Base-by-base conservation (phyloP, 306 rosid species). In the Trifolium repens region DNA sequence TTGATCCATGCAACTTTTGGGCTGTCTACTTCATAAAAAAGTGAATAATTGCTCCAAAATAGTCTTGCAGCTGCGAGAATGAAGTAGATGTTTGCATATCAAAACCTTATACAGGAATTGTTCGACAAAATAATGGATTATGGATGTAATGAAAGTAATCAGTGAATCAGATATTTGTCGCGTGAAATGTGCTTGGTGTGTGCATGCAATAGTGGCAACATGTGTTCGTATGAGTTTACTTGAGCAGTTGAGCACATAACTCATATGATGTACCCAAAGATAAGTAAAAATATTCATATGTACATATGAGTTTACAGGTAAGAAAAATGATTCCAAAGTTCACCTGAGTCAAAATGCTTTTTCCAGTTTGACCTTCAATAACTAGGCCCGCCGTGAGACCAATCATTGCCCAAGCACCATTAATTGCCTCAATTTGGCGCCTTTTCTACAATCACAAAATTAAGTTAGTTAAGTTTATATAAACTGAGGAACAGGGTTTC, bases 341-440 rank as follows among this genome's bases (percentile, higher is more conserved):
- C 71, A 94, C 98, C 98, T 94, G 97, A 57, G 84, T 69, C 15
- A 71, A 82, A 80, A 94, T 94, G 50, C 79, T 75, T 78, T 87
- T 94, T 68, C 97, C 98, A 43, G 96, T 91, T 82, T 90, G 89
- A 54, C 86, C 94, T 85, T 94, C 97, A 49, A 90, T 79, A 64
- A 91, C 89, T 71, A 94, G 86, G 69, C 96, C 97, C 10, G 87
- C 91, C 0, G 98, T 89, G 67, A 94, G 92, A 55, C 97, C 98
- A 60, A 91, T 86, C 96, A 94, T 94, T 49, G 98, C 98, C 97
- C 96, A 91, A 43, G 97, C 98, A 71, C 97, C 98, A 72, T 94
- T 94, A 6, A 91, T 87, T 43, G 97, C 96, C 79, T 94, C 98
- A 73, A 94, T 87, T 85, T 85, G 91, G 49, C 94, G 93, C 66